phyloP scores from a whole-genome alignment of 2,329 filamentous ascomycete genomes.

The Trichoderma arundinaceum region DNA sequence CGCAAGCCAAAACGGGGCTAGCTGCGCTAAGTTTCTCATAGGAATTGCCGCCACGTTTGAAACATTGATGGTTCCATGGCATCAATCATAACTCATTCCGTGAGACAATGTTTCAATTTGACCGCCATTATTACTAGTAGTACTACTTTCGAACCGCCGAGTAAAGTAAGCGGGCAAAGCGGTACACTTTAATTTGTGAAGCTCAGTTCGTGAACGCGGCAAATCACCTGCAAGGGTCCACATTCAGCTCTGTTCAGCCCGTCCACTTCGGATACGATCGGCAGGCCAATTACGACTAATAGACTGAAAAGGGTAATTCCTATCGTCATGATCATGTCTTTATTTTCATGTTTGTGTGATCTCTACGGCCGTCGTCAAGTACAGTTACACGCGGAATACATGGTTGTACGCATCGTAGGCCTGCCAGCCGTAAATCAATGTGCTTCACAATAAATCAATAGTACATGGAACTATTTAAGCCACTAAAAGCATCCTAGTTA shows the following conservation, averaged over 20 bases:
- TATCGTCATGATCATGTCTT: too few relatives aligned
- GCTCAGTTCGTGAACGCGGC: neutral
- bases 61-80: neutral
- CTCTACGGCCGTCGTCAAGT: neutral
- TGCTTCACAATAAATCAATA: neutral
- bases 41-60: neutral
- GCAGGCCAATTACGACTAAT: neutral
- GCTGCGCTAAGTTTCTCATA: too few relatives aligned
- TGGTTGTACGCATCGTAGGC: neutral
- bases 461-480: neutral
- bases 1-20: neutral
- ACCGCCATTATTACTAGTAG: conserved; percentile 17
- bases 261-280: conserved; percentile 1
- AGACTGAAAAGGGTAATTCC: neutral
- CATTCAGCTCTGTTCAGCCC: conserved; percentile 3
- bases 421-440: neutral
- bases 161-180: neutral
- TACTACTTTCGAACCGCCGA: neutral
- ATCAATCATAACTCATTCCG: neutral
- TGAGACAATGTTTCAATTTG: conserved; percentile 7
- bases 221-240: neutral
- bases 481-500: neutral
- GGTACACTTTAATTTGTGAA: neutral
- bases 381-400: neutral
- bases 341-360: neutral